Conservation (phyloP, 1,139 yeast genomes). For the Wickerhamomyces sp. region DNA sequence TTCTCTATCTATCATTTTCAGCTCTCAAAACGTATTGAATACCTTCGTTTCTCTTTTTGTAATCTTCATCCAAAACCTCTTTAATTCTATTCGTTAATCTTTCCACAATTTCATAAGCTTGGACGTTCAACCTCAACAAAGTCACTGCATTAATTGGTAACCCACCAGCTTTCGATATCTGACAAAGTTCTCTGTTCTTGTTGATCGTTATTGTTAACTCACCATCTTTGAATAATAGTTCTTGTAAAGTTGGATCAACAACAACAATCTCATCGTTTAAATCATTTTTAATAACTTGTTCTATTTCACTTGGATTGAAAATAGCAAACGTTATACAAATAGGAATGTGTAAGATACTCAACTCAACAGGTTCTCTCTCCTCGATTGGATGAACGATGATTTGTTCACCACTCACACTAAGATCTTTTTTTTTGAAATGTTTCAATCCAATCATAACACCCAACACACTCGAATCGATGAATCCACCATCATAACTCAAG, state of each 20-base stretch:
- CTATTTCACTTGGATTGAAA: slow-evolving; percentile 60
- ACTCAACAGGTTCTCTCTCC: slow-evolving; percentile 83
- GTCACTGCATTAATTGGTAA: slow-evolving; percentile 72
- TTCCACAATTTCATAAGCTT: slow-evolving; percentile 62
- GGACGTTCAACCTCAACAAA: slow-evolving; percentile 62
- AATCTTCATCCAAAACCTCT: slow-evolving; percentile 43
- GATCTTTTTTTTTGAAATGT: slow-evolving; percentile 82
- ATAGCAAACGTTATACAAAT: slow-evolving; percentile 88
- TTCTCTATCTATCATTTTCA: slow-evolving; percentile 19
- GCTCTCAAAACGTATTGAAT: slow-evolving; percentile 19
- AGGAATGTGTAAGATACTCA: slow-evolving; percentile 85
- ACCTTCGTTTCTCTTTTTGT: slow-evolving; percentile 29
- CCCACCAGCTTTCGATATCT: slow-evolving; percentile 87
- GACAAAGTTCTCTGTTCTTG: slow-evolving; percentile 86
- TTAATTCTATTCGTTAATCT: slow-evolving; percentile 62
- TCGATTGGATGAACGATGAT: slow-evolving; percentile 64
- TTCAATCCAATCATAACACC: slow-evolving; percentile 84
- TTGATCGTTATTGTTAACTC: slow-evolving; percentile 80
- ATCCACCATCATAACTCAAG: slow-evolving; percentile 85
- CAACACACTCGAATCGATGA: slow-evolving; percentile 84
- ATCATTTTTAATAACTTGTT: slow-evolving; percentile 65
- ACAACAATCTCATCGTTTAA: slow-evolving; percentile 54
- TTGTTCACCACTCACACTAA: slow-evolving; percentile 66
- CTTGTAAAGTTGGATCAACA: slow-evolving; percentile 73
- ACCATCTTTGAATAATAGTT: slow-evolving; percentile 76